Evolutionary conservation across 805 yeast genomes (phyloP), one percentile per base, ranked within the genome.

Genomic region (Saccharomycopsis sp.): DNA sequence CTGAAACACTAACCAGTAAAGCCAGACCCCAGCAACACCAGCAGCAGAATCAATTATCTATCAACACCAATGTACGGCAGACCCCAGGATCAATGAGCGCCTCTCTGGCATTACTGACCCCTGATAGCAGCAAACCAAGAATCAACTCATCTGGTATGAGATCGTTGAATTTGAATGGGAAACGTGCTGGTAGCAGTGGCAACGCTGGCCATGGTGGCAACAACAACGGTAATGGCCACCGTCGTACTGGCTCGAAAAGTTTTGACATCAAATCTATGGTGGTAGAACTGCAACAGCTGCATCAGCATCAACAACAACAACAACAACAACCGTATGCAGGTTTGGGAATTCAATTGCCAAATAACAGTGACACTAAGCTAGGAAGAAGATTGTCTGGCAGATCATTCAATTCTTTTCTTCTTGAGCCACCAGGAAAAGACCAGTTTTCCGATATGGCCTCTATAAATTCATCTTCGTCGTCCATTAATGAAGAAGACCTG

Each of bases 101-200:
- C 15, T 27, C 7, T 22, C 21, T 19, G 5, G 15, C 15, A n/a
- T n/a, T n/a, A n/a, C n/a, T n/a, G n/a, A n/a, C n/a, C n/a, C n/a
- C n/a, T n/a, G 26, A 20, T 12, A 21, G 22, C 8, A 9, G 30
- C 2, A 20, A 23, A 23, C 26, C 12, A 5, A 32, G 26, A 29
- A 13, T 37, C 3, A 42, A 37, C 32, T 30, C 45, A 19, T 18
- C 45, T 6, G 46, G 46, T 10, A 45, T 42, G 38, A 38, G 46
- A 36, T 12, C 43, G 4, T 36, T 45, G 15, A 42, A 42, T 13
- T 38, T 45, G 19, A 41, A 42, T 23, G 27, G 27, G 20, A 38
- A 30, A n/a, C n/a, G n/a, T n/a, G n/a, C n/a, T n/a, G n/a, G n/a
- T n/a, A n/a, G n/a, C n/a, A n/a, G n/a, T n/a, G n/a, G n/a, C n/a